Evolutionary conservation across 2,329 filamentous ascomycete species (phyloP).

Genomic region (Aureobasidium mangrovei): DNA sequence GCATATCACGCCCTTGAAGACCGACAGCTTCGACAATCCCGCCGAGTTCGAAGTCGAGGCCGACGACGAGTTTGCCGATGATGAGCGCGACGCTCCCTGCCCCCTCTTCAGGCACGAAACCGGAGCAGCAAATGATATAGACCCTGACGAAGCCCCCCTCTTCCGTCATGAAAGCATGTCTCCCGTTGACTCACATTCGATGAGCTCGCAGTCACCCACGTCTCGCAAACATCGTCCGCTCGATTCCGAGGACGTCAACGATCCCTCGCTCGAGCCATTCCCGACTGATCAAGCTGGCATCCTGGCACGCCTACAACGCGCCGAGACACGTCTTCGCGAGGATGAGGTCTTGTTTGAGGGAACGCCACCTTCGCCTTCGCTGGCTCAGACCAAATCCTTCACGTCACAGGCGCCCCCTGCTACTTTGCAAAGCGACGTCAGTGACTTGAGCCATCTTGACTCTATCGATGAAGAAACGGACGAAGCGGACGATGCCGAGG

Average conservation of each 20-base stretch:
- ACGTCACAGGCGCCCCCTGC: background rate
- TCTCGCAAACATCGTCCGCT: background rate
- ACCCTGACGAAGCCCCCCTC: slow-evolving; percentile 20
- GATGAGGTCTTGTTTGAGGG: slow-evolving; percentile 18
- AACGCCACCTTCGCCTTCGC: slow-evolving; percentile 15
- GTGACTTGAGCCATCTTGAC: slow-evolving; percentile 11
- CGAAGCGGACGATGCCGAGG: background rate
- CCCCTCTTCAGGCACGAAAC: slow-evolving; percentile 33
- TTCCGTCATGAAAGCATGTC: slow-evolving; percentile 26
- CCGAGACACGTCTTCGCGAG: slow-evolving; percentile 18
- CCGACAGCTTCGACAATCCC: background rate
- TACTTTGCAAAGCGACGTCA: background rate
- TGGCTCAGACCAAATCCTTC: slow-evolving; percentile 3
- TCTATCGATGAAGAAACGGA: slow-evolving; percentile 12
- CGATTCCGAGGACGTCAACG: slow-evolving; percentile 23
- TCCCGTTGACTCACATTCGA: background rate
- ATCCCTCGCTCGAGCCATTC: slow-evolving; percentile 26
- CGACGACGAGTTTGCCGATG: slow-evolving; percentile 4
- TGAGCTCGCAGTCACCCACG: background rate
- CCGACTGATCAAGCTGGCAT: slow-evolving; percentile 29
- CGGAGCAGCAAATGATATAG: slow-evolving; percentile 15
- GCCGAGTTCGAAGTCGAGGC: background rate
- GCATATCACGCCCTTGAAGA: background rate
- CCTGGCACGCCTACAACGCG: slow-evolving; percentile 24
- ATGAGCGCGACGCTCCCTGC: slow-evolving; percentile 12